phyloP scores from a whole-genome alignment of 495 filamentous ascomycete genomes.

The Wilcoxina mikolae region DNA sequence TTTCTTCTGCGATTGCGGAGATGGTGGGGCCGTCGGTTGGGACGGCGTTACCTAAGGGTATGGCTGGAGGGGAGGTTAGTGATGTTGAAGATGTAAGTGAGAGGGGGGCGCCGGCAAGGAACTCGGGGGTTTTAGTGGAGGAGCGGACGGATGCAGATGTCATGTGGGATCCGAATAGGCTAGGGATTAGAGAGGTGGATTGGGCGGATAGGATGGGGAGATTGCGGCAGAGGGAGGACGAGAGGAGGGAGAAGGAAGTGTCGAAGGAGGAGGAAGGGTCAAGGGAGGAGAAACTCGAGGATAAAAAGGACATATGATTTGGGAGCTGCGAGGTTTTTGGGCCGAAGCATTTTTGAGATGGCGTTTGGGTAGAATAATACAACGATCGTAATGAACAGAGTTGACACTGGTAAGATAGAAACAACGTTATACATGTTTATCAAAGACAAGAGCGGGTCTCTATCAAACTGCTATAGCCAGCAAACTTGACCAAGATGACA shows the following conservation, averaged over 20 bases:
- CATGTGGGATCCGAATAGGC: slow-evolving; percentile 9
- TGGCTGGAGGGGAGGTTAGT: neutral
- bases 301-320: neutral
- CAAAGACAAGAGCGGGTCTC: neutral
- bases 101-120: slow-evolving; percentile 17
- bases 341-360: neutral
- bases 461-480: too few relatives aligned
- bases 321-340: neutral
- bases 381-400: too few relatives aligned
- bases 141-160: slow-evolving; percentile 31
- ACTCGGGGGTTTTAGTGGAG: slow-evolving; percentile 35
- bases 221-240: neutral
- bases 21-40: neutral
- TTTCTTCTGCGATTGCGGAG: neutral
- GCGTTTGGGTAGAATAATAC: too few relatives aligned
- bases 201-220: neutral
- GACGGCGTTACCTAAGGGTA: neutral
- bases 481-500: too few relatives aligned
- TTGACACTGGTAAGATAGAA: too few relatives aligned
- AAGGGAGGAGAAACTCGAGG: neutral
- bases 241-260: neutral
- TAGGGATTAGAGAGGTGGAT: neutral
- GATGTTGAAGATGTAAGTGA: slow-evolving; percentile 17
- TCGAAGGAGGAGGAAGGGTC: neutral
- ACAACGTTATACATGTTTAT: neutral